Conservation (phyloP, 192 early-diverging fungal species). For the Kappamyces sp. region DNA sequence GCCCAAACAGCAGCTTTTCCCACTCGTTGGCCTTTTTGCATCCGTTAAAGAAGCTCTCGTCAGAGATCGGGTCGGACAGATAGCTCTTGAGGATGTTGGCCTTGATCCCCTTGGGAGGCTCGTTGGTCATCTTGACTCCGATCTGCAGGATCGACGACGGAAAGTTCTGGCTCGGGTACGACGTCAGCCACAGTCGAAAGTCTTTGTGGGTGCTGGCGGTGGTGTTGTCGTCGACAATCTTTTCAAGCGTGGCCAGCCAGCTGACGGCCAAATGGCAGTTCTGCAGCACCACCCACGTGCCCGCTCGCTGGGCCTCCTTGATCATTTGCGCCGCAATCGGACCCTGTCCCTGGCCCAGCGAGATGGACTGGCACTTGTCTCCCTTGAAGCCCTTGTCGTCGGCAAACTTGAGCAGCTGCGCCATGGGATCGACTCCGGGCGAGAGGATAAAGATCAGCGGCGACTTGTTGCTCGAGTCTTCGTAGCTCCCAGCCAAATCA, state of each 20-base stretch:
- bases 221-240: constrained; percentile 55
- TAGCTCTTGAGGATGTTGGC: constrained; percentile 57
- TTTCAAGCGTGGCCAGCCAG: constrained; percentile 51
- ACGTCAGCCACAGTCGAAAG: constrained; percentile 56
- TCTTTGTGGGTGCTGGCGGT: constrained; percentile 45
- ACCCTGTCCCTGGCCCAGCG: constrained; percentile 59
- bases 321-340: constrained; percentile 59
- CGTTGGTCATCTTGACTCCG: constrained; percentile 63
- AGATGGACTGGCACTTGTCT: constrained; percentile 50
- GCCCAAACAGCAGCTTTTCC: constrained; percentile 60
- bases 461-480: constrained; percentile 49
- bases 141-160: constrained; percentile 52
- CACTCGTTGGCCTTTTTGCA: constrained; percentile 48
- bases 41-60: constrained; percentile 51
- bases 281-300: constrained; percentile 61
- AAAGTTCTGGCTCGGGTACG: constrained; percentile 54
- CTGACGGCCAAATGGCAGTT: constrained; percentile 62
- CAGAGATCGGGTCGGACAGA: constrained; percentile 52
- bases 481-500: constrained; percentile 53
- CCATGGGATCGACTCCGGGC: constrained; percentile 63
- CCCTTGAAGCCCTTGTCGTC: constrained; percentile 56
- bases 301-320: constrained; percentile 49
- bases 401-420: constrained; percentile 59
- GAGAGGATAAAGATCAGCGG: constrained; percentile 58
- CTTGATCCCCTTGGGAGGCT: constrained; percentile 56